Base-by-base conservation (phyloP, 202 grass and related monocot species). In the Saccharum hybrid region DNA sequence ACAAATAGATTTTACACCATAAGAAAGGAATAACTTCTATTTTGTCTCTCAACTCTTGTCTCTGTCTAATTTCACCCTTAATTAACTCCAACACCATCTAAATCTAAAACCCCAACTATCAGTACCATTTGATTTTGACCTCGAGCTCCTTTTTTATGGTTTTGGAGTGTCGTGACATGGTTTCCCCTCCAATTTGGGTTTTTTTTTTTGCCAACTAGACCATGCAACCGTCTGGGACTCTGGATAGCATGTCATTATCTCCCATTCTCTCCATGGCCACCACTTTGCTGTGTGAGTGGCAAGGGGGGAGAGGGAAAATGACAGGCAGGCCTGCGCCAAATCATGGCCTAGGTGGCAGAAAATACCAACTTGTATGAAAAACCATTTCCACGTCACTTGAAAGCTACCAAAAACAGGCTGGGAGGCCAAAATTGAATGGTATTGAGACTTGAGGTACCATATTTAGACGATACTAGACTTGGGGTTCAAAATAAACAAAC, bases 11-110 rank as follows among this genome's bases (percentile, higher is more conserved):
- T 74, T 74, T 22, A 73, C 0, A 14, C 18, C 8, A 85, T 80
- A 18, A 85, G n/a, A 80, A 73, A 66, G 10, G 45, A 86, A 85
- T 10, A 57, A 1, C 54, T 8, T 56, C 2, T 8, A 56, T 21
- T 57, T 57, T 9, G 16, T 57, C 19, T 57, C 19, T 57, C 7
- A 8, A n/a, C 52, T 56, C 52, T n/a, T n/a, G 18, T n/a, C 0
- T n/a, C 6, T 54, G 1, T 54, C 6, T 19, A 54, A 54, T 19
- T 54, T 15, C 51, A 54, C 6, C 52, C 18, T n/a, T n/a, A n/a
- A n/a, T n/a, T 18, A 56, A 8, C 52, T n/a, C 18, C 52, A 1
- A n/a, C n/a, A 56, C 52, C 52, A 56, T n/a, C 18, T 56, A 57
- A 57, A 57, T 21, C 19, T 21, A 21, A 57, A 57, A 57, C 19